Evolutionary conservation across 257 asterid genomes (phyloP).

Genomic region (Rhazya stricta): DNA sequence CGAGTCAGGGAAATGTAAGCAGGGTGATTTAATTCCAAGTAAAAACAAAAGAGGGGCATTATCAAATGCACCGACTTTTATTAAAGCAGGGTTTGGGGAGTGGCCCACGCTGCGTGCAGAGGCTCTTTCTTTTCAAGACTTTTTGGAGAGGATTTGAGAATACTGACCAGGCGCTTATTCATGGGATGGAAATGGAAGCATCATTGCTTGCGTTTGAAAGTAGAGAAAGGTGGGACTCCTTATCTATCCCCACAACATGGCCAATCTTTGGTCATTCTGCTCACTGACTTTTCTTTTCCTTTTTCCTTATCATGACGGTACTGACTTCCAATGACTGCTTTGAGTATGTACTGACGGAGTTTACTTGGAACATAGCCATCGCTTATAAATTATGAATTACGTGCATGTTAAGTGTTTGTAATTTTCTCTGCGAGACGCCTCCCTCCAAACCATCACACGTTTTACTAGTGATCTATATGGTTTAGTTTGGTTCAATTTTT

Average conservation of each 20-base stretch:
- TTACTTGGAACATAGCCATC: no score
- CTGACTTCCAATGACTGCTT: no score
- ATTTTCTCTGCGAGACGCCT: no score
- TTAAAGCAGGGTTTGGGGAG: conserved; percentile 2
- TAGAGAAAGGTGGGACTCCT: conserved; percentile 11
- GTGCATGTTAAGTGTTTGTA: no score
- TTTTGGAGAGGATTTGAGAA: conserved; percentile 5
- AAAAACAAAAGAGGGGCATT: not conserved
- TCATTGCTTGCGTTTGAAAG: conserved; percentile 39
- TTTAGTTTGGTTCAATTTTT: no score
- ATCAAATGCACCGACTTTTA: conserved; percentile 31
- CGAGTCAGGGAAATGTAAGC: not conserved
- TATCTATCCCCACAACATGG: not conserved
- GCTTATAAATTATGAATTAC: no score
- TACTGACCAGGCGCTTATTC: conserved; percentile 18
- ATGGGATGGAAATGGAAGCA: conserved; percentile 21
- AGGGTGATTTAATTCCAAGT: not conserved
- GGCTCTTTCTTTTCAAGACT: conserved; percentile 11
- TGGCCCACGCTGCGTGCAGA: conserved; percentile 4
- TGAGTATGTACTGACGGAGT: no score
- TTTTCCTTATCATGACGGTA: not conserved
- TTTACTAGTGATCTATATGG: no score
- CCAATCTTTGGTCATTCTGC: no score
- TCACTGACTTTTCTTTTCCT: not conserved
- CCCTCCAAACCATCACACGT: no score